Evolutionary conservation across 768 basidiomycete genomes (phyloP).

Genomic region (Suillus discolor): DNA sequence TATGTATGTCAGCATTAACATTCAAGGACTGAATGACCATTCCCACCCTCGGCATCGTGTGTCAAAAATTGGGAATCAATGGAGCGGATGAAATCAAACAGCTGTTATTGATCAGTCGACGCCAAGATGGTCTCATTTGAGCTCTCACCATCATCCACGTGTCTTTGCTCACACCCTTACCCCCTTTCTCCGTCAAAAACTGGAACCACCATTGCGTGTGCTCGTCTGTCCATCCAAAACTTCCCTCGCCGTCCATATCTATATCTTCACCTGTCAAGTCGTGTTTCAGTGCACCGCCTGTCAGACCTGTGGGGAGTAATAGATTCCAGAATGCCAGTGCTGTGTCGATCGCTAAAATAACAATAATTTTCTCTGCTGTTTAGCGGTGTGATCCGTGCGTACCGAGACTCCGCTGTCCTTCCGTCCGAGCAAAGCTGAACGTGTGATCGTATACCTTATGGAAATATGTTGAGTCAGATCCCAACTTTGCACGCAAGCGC

Average conservation of each 20-base stretch:
- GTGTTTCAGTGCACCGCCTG: constrained; percentile 64
- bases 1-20: constrained; percentile 13
- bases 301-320: constrained; percentile 72
- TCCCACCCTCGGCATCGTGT: constrained; percentile 74
- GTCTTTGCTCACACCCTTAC: constrained; percentile 84
- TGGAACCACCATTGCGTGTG: constrained; percentile 78
- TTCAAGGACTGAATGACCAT: constrained; percentile 17
- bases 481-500: constrained; percentile 59
- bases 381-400: constrained; percentile 22
- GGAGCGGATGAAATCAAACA: constrained; percentile 75
- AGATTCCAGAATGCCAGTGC: constrained; percentile 79
- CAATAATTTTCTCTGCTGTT: too few relatives aligned
- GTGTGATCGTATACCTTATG: constrained; percentile 76
- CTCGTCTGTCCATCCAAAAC: constrained; percentile 62
- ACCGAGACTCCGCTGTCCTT: constrained; percentile 84
- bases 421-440: constrained; percentile 75
- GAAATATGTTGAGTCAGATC: constrained; percentile 70
- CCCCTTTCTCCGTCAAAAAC: constrained; percentile 64
- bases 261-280: constrained; percentile 44
- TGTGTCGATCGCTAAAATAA: constrained; percentile 57
- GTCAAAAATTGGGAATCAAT: constrained; percentile 73
- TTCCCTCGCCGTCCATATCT: constrained; percentile 43
- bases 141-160: constrained; percentile 79
- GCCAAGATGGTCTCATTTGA: constrained; percentile 9
- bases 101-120: constrained; percentile 43